Evolutionary conservation across 2,329 filamentous ascomycete species (phyloP).

Genomic region (Trematosphaeria pertusa): DNA sequence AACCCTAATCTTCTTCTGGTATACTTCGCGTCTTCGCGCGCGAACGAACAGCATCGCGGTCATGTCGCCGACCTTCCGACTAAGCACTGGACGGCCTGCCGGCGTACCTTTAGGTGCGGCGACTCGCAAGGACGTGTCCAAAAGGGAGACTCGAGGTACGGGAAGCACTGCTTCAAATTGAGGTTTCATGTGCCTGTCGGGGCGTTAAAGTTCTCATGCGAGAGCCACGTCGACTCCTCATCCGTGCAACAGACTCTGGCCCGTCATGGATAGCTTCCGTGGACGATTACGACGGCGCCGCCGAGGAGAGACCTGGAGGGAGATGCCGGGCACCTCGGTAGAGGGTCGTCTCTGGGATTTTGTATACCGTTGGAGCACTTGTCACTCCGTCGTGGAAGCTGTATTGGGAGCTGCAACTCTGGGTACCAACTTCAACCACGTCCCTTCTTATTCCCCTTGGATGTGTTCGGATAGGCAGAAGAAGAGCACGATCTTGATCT

Average conservation of each 20-base stretch:
- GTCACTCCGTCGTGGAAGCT: constrained; percentile 16
- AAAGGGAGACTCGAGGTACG: constrained; percentile 57
- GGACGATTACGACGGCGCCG: constrained; percentile 47
- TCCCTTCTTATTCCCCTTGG: constrained; percentile 39
- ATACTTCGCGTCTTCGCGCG: constrained; percentile 55
- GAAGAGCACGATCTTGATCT: constrained; percentile 48
- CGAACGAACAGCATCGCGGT: constrained; percentile 53
- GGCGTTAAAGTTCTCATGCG: constrained; percentile 73
- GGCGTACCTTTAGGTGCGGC: constrained; percentile 25
- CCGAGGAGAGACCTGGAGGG: constrained; percentile 58
- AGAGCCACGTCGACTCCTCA: constrained; percentile 77
- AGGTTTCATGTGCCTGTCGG: constrained; percentile 75
- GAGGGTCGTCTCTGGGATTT: constrained; percentile 62
- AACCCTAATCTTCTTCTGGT: constrained; percentile 91
- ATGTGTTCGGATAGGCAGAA: constrained; percentile 30
- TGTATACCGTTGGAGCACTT: constrained; percentile 29
- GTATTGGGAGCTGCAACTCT: constrained; percentile 43
- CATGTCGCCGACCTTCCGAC: constrained; percentile 74
- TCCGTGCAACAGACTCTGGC: constrained; percentile 77
- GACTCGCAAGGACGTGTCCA: constrained; percentile 27
- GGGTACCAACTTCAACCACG: constrained; percentile 38
- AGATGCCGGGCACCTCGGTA: constrained; percentile 57
- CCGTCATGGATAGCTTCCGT: constrained; percentile 63
- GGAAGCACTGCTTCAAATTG: constrained; percentile 58
- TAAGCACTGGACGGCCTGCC: constrained; percentile 56